Percentiles rank a stretch among this genome's conserved stretches.
phyloP scores from a whole-genome alignment of 257 asterid species.

The Penstemon barbatus region DNA sequence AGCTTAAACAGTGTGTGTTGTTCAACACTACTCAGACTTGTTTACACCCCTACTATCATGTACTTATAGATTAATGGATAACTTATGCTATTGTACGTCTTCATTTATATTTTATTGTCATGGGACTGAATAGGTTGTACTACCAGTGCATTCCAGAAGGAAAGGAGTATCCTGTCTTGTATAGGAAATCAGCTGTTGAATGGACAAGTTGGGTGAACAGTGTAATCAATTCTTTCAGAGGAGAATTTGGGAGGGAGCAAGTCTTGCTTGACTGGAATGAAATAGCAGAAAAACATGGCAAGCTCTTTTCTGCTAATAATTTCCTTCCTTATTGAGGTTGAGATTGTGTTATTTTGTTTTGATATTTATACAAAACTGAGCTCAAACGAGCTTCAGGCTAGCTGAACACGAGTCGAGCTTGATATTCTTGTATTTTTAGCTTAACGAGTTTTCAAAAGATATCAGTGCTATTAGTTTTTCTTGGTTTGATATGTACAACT shows the following conservation, averaged over 20 bases:
- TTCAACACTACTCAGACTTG: no score
- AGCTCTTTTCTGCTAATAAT: slow-evolving; percentile 28
- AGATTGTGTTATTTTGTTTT: no score
- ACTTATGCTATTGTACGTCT: background rate
- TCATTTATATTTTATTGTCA: background rate
- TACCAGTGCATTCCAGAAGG: slow-evolving; percentile 85
- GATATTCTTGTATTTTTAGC: no score
- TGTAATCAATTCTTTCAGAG: slow-evolving; percentile 38
- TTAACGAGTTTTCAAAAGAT: no score
- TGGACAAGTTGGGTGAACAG: slow-evolving; percentile 50
- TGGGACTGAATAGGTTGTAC: slow-evolving; percentile 62
- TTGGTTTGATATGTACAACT: background rate
- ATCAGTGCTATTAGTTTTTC: no score
- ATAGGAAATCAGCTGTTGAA: slow-evolving; percentile 57
- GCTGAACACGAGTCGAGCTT: no score
- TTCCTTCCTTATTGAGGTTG: background rate
- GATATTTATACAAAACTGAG: no score
- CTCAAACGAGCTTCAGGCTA: no score
- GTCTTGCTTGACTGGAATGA: slow-evolving; percentile 94
- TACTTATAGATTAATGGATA: background rate
- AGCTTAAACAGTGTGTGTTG: no score
- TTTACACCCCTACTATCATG: no score
- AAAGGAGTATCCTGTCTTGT: slow-evolving; percentile 86
- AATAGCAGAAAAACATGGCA: slow-evolving; percentile 75
- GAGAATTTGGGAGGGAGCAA: slow-evolving; percentile 50